A percentile compares a stretch with the other conserved stretches of the same genome.
Evolutionary conservation across 1,284 basidiomycete genomes (phyloP).

Genomic region (Trametes pubescens): DNA sequence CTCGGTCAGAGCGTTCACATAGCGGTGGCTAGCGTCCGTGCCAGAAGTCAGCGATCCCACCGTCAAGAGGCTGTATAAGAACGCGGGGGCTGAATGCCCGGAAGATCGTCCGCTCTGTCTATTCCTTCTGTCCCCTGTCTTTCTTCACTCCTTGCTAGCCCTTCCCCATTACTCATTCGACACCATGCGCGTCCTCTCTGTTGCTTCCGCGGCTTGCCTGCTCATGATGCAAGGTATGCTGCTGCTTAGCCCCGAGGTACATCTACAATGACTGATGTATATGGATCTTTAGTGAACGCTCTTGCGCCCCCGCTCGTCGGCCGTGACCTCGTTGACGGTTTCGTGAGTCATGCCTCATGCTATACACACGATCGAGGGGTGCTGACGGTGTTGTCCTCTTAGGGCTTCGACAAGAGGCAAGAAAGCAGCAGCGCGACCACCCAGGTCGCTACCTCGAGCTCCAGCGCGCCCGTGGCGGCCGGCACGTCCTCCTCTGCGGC

Average conservation of each 20-base stretch:
- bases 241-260: not conserved
- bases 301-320: not conserved
- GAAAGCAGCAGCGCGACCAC: not conserved
- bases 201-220: not conserved
- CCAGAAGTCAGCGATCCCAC: too few relatives aligned
- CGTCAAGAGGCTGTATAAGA: not conserved
- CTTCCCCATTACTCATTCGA: not conserved
- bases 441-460: not conserved
- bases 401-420: not conserved
- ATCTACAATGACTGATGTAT: not conserved
- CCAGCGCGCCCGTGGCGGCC: not conserved
- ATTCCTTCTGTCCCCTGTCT: not conserved
- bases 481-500: not conserved
- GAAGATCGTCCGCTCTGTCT: not conserved
- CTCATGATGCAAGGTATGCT: not conserved
- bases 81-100: not conserved
- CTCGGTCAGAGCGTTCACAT: too few relatives aligned
- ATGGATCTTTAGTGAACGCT: not conserved
- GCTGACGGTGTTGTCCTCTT: not conserved
- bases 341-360: not conserved
- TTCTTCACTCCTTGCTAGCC: not conserved
- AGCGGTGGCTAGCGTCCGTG: too few relatives aligned
- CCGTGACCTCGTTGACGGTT: slow-evolving; percentile 2
- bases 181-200: not conserved
- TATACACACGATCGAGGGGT: not conserved